Conservation (phyloP, 495 filamentous ascomycete species). For the Astrocystis sublimbata region DNA sequence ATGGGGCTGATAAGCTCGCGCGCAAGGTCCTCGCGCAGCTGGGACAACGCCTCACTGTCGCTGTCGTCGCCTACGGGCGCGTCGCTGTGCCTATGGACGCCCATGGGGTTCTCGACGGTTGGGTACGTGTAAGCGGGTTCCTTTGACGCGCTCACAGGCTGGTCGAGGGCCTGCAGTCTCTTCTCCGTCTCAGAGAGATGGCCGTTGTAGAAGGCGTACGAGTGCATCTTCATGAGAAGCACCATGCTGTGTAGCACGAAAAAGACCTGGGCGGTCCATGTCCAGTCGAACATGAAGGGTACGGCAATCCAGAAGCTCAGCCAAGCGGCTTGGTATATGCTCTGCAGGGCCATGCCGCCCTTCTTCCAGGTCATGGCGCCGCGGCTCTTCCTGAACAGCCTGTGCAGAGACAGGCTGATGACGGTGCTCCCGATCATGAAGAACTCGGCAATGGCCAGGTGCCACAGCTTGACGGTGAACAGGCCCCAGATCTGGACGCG, state of each 20-base stretch:
- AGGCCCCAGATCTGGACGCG: conserved; percentile 81
- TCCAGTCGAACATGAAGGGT: conserved; percentile 88
- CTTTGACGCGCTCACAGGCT: conserved; percentile 67
- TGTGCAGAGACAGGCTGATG: conserved; percentile 73
- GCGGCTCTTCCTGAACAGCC: conserved; percentile 55
- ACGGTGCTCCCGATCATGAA: conserved; percentile 78
- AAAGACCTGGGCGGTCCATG: conserved; percentile 92
- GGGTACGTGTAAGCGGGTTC: conserved; percentile 77
- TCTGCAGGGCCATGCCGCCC: conserved; percentile 78
- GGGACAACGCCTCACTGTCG: conserved; percentile 54
- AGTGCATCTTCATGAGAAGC: conserved; percentile 98
- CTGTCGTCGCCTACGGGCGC: conserved; percentile 27
- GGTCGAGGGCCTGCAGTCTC: conserved; percentile 75
- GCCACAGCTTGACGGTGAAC: conserved; percentile 83
- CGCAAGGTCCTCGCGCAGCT: conserved; percentile 83
- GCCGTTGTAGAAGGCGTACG: conserved; percentile 96
- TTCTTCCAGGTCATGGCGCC: conserved; percentile 69
- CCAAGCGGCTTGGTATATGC: conserved; percentile 78
- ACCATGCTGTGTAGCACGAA: conserved; percentile 87
- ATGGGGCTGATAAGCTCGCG: conserved; percentile 87
- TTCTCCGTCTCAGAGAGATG: conserved; percentile 86
- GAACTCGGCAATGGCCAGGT: conserved; percentile 78
- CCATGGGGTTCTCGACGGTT: conserved; percentile 57
- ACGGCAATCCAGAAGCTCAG: conserved; percentile 81
- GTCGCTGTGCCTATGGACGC: conserved; percentile 33